These are phyloP conservation scores for Monosporascus sp. DNA, from an alignment of 2,329 filamentous ascomycete genomes.

Conservation along the genomic window DNA sequence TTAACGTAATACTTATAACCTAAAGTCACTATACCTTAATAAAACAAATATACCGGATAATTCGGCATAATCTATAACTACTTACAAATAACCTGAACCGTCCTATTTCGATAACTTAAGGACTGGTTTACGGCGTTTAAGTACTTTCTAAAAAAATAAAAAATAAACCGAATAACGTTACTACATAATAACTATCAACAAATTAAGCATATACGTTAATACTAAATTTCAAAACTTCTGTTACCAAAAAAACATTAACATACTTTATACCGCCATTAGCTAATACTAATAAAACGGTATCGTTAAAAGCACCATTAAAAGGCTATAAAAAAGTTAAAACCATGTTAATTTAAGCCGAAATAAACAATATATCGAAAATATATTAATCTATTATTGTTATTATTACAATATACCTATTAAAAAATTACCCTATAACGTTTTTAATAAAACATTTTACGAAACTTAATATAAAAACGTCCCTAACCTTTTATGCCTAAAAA, in stretches of 20 bases:
- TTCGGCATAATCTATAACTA: background rate
- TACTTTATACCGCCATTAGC: background rate
- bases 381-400: background rate
- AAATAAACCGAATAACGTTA: background rate
- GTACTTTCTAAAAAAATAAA: background rate
- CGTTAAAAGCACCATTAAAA: background rate
- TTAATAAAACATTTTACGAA: background rate
- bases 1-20: background rate
- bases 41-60: background rate
- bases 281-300: background rate
- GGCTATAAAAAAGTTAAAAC: background rate
- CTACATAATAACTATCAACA: background rate
- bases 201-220: background rate
- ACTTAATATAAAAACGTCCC: background rate
- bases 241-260: background rate
- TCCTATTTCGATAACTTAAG: background rate
- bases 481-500: background rate
- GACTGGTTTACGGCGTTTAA: background rate
- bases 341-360: background rate
- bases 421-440: no score
- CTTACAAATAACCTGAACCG: background rate
- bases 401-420: background rate
- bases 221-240: background rate
- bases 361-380: background rate
- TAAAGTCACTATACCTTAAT: background rate